Conservation (phyloP, 1,284 basidiomycete species). For the Athelia psychrophila region DNA sequence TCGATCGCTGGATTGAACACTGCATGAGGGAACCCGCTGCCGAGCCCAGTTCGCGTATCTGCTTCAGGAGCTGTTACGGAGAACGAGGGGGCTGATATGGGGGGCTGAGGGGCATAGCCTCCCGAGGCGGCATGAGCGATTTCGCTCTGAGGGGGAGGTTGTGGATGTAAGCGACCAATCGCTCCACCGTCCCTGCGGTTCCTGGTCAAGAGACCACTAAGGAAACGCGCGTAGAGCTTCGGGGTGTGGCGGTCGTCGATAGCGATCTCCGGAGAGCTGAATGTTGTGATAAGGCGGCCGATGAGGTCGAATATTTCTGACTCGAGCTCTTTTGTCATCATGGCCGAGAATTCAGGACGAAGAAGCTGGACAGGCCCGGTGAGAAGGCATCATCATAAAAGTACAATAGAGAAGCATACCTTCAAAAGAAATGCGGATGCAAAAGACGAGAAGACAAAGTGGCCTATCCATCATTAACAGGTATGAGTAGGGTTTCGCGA, state of each 20-base stretch:
- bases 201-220: conserved; percentile 62
- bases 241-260: conserved; percentile 83
- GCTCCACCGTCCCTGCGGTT: conserved; percentile 63
- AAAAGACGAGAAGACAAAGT: conserved; percentile 84
- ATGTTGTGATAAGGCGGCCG: conserved; percentile 64
- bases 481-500: background rate
- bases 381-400: too few species aligned
- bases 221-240: conserved; percentile 76
- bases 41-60: conserved; percentile 4
- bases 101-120: conserved; percentile 15
- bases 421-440: conserved; percentile 84
- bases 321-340: conserved; percentile 60
- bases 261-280: conserved; percentile 71
- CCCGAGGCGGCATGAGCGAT: conserved; percentile 10
- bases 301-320: conserved; percentile 71
- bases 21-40: conserved; percentile 10
- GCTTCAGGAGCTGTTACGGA: conserved; percentile 14
- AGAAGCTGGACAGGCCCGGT: conserved; percentile 62
- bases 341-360: conserved; percentile 65
- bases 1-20: conserved; percentile 5
- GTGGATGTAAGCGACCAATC: conserved; percentile 44
- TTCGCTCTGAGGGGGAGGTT: conserved; percentile 35
- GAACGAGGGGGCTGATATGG: conserved; percentile 8
- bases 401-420: conserved; percentile 36
- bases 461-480: conserved; percentile 39